Evolutionary conservation across 2,329 filamentous ascomycete species (phyloP), one percentile per base, ranked within the genome.

Genomic region (Colletotrichum sublineola): DNA sequence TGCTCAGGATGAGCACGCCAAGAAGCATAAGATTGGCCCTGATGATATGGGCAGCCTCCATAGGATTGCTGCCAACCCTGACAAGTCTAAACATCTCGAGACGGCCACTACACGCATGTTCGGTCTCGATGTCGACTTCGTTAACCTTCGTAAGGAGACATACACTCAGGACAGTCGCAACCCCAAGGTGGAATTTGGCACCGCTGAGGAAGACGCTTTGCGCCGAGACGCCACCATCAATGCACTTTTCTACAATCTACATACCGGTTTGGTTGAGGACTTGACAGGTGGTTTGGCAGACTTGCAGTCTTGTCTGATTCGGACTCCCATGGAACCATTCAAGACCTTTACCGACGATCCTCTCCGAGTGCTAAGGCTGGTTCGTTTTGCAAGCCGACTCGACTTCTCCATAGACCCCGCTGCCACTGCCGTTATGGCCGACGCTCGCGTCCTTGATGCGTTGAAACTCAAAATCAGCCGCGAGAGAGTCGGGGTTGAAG

Each of bases 341-440:
- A 93, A 97, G 79, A 99, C 96, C 0, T 98, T 99, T 83, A 94
- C 92, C 80, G 96, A 98, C 79, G 96, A 98, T 78, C 96, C 96
- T 15, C 85, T 99, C 33, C 89, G 96, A 24, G 93, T 98, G 4
- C 84, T 98, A 73, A 90, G 96, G 60, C 85, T 98, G 64, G 93
- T 99, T 62, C 90, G 96, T 68, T 98, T 99, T 82, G 94, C 96
- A 5, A 97, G 94, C 77, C 89, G 95, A 29, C 86, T 98, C 9
- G 87, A 88, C 57, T 99, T 97, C 79, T 84, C 82, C 12, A 97
- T 99, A 74, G 93, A 97, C 74, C 80, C 85, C 0, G 85, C 87
- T 40, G 92, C 93, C 0, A 89, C 93, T 77, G 79, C 84, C 53
- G 92, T 90, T 33, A 99, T 99, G 96, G 88, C 87, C 15, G 88